phyloP scores from a whole-genome alignment of 306 rosid genomes.

The Glycyrrhiza uralensis region DNA sequence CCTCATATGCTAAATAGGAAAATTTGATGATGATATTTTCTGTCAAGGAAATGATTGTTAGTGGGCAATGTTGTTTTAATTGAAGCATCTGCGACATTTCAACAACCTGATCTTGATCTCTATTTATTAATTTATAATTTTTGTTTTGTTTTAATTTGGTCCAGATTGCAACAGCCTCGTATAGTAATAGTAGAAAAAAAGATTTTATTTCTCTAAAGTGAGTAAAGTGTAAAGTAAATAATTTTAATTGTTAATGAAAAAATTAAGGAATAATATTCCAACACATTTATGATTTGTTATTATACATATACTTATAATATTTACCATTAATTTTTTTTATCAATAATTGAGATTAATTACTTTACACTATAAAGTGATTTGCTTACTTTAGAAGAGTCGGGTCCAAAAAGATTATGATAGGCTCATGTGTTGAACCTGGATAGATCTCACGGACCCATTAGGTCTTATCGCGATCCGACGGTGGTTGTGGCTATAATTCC shows the following conservation, averaged over 20 bases:
- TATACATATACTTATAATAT: too few species aligned
- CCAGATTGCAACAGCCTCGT: too few species aligned
- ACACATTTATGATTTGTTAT: too few species aligned
- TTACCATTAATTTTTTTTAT: too few species aligned
- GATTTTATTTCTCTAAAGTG: too few species aligned
- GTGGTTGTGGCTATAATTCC: conserved; percentile 36
- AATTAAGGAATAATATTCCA: too few species aligned
- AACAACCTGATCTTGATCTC: conserved; percentile 21
- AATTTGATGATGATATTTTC: conserved; percentile 8
- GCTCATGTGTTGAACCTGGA: conserved; percentile 28
- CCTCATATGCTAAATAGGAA: background rate
- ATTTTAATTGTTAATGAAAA: too few species aligned
- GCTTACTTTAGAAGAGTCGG: too few species aligned
- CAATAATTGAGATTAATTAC: too few species aligned
- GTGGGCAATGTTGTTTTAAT: conserved; percentile 32
- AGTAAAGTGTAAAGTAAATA: too few species aligned
- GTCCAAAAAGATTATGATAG: conserved; percentile 26
- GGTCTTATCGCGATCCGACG: background rate
- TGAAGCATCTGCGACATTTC: conserved; percentile 38
- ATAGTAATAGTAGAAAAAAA: too few species aligned
- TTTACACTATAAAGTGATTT: too few species aligned
- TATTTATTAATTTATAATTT: background rate
- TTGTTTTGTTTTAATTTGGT: background rate
- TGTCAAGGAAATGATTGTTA: conserved; percentile 39
- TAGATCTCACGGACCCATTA: conserved; percentile 32